These are phyloP conservation scores for Podila verticillata DNA, from an alignment of 192 early-diverging fungal species.

Conservation along the genomic window DNA sequence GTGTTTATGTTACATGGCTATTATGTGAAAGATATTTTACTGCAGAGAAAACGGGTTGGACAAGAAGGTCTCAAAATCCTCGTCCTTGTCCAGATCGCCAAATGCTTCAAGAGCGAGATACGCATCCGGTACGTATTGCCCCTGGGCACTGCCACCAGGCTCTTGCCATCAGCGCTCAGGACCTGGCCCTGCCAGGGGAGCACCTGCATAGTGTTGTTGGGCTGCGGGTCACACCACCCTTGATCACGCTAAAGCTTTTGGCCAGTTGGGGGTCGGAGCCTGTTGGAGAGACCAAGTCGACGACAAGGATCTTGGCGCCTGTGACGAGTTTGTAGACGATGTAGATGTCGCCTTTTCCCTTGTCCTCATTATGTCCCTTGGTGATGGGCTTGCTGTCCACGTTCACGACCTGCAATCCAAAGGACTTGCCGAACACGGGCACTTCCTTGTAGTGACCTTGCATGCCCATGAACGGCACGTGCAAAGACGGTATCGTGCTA, in stretches of 20 bases:
- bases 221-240: not conserved
- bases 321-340: conserved; percentile 1
- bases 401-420: not conserved
- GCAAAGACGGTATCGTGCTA: not conserved
- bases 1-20: too few relatives aligned
- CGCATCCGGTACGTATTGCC: conserved; percentile 20
- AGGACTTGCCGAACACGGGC: conserved; percentile 1
- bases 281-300: not conserved
- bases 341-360: not conserved
- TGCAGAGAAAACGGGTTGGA: not conserved
- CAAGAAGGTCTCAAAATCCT: conserved; percentile 36
- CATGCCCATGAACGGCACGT: conserved; percentile 24
- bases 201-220: not conserved
- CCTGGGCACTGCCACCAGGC: not conserved
- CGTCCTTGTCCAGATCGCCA: conserved; percentile 16
- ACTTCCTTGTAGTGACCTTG: conserved; percentile 6
- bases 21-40: too few relatives aligned
- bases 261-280: not conserved
- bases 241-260: conserved; percentile 6
- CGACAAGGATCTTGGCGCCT: not conserved
- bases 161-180: not conserved
- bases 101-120: conserved; percentile 25
- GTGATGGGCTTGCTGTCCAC: not conserved
- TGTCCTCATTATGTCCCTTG: not conserved
- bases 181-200: not conserved